phyloP scores from a whole-genome alignment of 2,329 filamentous ascomycete genomes.

The Septoria petroselini region DNA sequence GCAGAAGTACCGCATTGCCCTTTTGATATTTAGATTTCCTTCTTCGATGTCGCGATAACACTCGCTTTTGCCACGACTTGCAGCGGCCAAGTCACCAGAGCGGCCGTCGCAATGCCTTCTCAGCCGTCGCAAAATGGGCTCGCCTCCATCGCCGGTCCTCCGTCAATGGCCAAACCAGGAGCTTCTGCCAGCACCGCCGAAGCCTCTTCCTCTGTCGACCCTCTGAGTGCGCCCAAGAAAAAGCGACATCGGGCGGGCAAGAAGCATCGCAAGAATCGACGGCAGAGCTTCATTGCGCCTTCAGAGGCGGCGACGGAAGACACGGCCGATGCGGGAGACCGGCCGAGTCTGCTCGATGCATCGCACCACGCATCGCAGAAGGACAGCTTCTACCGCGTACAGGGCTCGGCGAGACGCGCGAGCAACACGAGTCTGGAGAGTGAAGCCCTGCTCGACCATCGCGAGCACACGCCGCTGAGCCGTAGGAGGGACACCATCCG shows the following conservation, averaged over 20 bases:
- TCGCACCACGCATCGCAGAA: conserved; percentile 39
- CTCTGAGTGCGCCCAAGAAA: conserved; percentile 21
- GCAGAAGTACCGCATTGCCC: too few species aligned
- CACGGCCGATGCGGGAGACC: conserved; percentile 49
- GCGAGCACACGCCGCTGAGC: conserved; percentile 48
- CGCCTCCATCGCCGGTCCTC: conserved; percentile 14
- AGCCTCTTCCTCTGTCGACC: neutral
- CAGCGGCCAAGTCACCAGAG: neutral
- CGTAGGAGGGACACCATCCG: conserved; percentile 46
- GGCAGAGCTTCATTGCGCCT: conserved; percentile 73
- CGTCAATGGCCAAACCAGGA: conserved; percentile 19
- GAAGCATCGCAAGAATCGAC: conserved; percentile 60
- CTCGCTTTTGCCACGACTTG: neutral
- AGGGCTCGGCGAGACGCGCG: conserved; percentile 45
- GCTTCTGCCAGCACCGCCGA: neutral
- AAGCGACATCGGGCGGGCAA: conserved; percentile 50
- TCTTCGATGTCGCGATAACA: conserved; percentile 5
- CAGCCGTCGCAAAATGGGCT: conserved; percentile 6
- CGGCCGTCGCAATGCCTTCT: conserved; percentile 5
- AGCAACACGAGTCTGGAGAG: conserved; percentile 89
- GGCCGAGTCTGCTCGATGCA: conserved; percentile 42
- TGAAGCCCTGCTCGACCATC: conserved; percentile 81
- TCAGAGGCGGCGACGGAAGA: conserved; percentile 55
- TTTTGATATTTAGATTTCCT: neutral
- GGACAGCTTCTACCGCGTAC: conserved; percentile 54